phyloP scores from a whole-genome alignment of 2,329 filamentous ascomycete species.

The Sporothrix globosa region DNA sequence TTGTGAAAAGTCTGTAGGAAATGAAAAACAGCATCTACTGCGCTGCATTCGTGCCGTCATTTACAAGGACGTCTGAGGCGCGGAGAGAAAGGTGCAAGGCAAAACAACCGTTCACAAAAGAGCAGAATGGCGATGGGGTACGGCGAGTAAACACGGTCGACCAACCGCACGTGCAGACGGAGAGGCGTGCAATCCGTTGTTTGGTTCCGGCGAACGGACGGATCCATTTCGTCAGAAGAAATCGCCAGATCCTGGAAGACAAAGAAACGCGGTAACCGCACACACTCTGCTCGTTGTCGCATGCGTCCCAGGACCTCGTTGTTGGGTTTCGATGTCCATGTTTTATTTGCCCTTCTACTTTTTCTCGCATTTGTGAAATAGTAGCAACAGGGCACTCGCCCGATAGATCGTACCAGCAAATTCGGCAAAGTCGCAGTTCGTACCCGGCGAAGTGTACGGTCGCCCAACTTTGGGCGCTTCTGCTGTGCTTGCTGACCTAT shows the following conservation, averaged over 20 bases:
- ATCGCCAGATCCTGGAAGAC: not conserved
- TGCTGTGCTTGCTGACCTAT: not conserved
- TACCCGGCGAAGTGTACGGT: not conserved
- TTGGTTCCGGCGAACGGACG: slow-evolving; percentile 14
- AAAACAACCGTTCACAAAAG: too few relatives aligned
- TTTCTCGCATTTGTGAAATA: not conserved
- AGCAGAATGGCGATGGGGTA: not conserved
- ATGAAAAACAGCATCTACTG: too few relatives aligned
- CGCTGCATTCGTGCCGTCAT: too few relatives aligned
- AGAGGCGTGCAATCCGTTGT: not conserved
- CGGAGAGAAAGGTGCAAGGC: too few relatives aligned
- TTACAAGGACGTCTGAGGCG: too few relatives aligned
- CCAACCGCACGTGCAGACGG: slow-evolving; percentile 1
- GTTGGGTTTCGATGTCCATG: not conserved
- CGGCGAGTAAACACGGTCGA: not conserved
- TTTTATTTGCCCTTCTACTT: not conserved
- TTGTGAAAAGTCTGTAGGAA: not conserved
- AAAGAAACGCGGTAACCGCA: not conserved
- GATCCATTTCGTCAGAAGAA: not conserved
- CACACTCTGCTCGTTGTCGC: too few relatives aligned
- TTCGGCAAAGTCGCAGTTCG: not conserved
- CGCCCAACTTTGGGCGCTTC: not conserved
- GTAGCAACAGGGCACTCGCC: not conserved
- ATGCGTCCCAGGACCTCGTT: not conserved
- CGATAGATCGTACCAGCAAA: not conserved